Evolutionary conservation across 306 rosid genomes (phyloP).

Genomic region (Prinsepia uniflora): DNA sequence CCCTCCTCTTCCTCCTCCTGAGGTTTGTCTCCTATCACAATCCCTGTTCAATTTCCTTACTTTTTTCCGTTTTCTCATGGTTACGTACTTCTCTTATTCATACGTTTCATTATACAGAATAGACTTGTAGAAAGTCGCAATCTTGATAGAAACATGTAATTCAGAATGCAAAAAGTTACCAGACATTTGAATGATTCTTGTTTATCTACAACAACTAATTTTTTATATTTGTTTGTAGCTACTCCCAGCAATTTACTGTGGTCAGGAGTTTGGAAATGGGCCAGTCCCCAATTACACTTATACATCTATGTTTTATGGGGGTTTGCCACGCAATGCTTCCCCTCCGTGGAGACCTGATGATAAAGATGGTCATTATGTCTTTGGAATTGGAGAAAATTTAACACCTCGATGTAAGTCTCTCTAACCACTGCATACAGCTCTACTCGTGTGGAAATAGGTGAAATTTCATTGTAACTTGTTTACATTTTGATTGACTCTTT

Average conservation of each 20-base stretch:
- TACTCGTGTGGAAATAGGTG: neutral
- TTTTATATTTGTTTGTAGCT: conserved; percentile 32
- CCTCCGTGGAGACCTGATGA: conserved; percentile 86
- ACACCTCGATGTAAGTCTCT: conserved; percentile 59
- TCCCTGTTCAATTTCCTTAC: neutral
- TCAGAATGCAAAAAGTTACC: too few relatives aligned
- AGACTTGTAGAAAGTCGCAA: neutral
- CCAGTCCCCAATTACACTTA: conserved; percentile 43
- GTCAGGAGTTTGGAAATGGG: conserved; percentile 58
- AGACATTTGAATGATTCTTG: neutral
- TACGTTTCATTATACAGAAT: neutral
- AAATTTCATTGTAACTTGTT: neutral
- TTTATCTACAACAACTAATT: neutral
- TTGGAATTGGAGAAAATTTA: conserved; percentile 55
- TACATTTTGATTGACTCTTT: neutral
- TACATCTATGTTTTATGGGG: conserved; percentile 53
- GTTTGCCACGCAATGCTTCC: conserved; percentile 52
- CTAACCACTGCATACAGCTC: neutral
- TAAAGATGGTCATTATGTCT: conserved; percentile 72
- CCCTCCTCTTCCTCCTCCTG: conserved; percentile 53
- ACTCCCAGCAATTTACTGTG: conserved; percentile 47
- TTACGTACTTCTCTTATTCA: neutral
- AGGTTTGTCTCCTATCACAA: conserved; percentile 34
- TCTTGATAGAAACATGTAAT: neutral
- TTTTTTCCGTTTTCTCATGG: neutral